Evolutionary conservation across 768 basidiomycete genomes (phyloP).

Genomic region (Termitomyces sp.): DNA sequence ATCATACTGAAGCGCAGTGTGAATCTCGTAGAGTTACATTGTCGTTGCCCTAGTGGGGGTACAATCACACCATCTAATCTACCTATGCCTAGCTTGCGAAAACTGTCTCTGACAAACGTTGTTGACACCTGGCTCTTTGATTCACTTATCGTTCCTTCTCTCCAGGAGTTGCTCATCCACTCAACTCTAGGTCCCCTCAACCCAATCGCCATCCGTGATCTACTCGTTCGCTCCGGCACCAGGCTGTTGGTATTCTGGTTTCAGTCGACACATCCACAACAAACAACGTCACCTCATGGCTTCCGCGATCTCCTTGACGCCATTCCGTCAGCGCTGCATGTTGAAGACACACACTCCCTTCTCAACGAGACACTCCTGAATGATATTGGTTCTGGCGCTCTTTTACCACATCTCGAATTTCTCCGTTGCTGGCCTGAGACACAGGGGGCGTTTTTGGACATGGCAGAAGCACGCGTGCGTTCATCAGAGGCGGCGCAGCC

Average conservation of each 20-base stretch:
- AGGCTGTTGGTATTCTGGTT: background rate
- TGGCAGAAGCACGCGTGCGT: constrained; percentile 1
- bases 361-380: background rate
- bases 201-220: background rate
- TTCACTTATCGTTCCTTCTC: constrained; percentile 1
- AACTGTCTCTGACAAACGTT: constrained; percentile 1
- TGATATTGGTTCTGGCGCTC: background rate
- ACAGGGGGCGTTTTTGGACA: constrained; percentile 1
- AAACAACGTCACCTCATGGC: background rate
- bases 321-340: background rate
- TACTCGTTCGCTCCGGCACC: background rate
- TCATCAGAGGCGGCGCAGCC: background rate
- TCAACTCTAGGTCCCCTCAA: background rate
- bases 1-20: background rate
- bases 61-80: background rate
- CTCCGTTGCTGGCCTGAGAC: constrained; percentile 5
- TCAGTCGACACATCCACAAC: background rate
- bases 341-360: constrained; percentile 1
- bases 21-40: constrained; percentile 1
- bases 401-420: background rate
- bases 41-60: background rate
- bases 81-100: background rate
- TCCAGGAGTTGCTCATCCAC: constrained; percentile 1
- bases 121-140: constrained; percentile 6
- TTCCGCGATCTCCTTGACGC: background rate